A percentile compares a stretch with the other conserved stretches of the same genome.
Evolutionary conservation across 2,329 filamentous ascomycete species (phyloP).

Genomic region (Cladosporium sp.): DNA sequence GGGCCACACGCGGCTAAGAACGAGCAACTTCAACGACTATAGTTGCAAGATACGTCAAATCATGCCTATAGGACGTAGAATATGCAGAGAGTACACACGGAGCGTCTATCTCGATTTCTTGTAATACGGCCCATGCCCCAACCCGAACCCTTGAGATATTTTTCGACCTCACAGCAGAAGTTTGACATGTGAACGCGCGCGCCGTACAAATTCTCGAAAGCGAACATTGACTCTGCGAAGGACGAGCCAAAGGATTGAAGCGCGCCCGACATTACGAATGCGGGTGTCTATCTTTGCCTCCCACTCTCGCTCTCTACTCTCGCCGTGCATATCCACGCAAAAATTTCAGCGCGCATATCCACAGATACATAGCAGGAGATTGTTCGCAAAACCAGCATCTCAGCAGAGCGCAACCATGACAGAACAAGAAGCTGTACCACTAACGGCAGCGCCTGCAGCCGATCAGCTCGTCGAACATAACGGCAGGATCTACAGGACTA

Average conservation of each 20-base stretch:
- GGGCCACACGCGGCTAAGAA: not conserved
- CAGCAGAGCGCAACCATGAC: constrained; percentile 12
- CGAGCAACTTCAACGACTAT: not conserved
- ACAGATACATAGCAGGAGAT: not conserved
- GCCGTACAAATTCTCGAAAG: constrained; percentile 8
- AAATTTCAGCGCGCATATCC: not conserved
- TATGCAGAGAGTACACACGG: not conserved
- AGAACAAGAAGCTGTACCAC: constrained; percentile 21
- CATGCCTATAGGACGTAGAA: not conserved
- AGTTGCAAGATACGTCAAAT: not conserved
- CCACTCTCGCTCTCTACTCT: not conserved
- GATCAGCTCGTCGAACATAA: constrained; percentile 38
- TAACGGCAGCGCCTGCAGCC: constrained; percentile 28
- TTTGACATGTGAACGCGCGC: constrained; percentile 9
- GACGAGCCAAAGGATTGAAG: not conserved
- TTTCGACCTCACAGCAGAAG: not conserved
- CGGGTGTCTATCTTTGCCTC: not conserved
- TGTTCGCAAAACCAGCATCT: not conserved
- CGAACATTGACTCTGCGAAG: not conserved
- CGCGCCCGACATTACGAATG: constrained; percentile 7
- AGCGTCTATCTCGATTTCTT: not conserved
- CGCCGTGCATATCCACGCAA: not conserved
- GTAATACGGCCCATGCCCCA: not conserved
- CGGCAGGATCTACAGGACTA: constrained; percentile 48
- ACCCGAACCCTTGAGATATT: not conserved